These are phyloP conservation scores for Peniophora sp. DNA, from an alignment of 1,284 basidiomycete species.

Conservation along the genomic window DNA sequence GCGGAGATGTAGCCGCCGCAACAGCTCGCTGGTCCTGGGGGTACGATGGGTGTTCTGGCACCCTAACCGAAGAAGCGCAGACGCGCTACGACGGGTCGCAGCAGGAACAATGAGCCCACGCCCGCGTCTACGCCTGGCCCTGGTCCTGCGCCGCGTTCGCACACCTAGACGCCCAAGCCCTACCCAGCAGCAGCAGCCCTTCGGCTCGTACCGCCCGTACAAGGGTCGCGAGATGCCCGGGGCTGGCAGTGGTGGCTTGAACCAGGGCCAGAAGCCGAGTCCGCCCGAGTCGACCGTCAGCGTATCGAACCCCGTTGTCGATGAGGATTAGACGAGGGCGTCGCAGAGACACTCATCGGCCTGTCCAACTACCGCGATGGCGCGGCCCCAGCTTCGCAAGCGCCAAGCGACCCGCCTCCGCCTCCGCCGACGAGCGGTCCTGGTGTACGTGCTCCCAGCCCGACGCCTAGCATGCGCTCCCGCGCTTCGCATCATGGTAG, in stretches of 20 bases:
- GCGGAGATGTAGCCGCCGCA: conserved; percentile 8
- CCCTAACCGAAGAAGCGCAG: no score
- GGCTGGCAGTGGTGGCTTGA: conserved; percentile 50
- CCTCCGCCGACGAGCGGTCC: conserved; percentile 24
- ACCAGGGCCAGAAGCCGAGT: conserved; percentile 48
- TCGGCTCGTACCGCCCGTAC: conserved; percentile 26
- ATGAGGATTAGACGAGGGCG: conserved; percentile 82
- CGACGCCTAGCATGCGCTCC: conserved; percentile 28
- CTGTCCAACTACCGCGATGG: conserved; percentile 32
- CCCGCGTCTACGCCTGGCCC: conserved; percentile 10
- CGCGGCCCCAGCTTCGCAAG: neutral
- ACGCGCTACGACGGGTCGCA: conserved; percentile 28
- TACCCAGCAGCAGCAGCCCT: conserved; percentile 17
- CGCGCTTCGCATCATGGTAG: conserved; percentile 17
- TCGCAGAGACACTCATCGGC: conserved; percentile 63
- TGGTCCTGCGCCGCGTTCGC: conserved; percentile 6
- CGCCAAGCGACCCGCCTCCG: conserved; percentile 15
- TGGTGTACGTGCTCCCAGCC: conserved; percentile 37
- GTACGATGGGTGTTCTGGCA: no score
- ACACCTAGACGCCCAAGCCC: conserved; percentile 22
- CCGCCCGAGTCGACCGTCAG: conserved; percentile 52
- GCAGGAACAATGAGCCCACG: conserved; percentile 17
- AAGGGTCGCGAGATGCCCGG: conserved; percentile 42
- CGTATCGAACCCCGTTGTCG: conserved; percentile 56
- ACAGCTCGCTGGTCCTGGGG: conserved; percentile 6